Evolutionary conservation across 202 grass and related monocot species (phyloP), one percentile per base, ranked within the genome.

Genomic region (Hordeum pubiflorum): DNA sequence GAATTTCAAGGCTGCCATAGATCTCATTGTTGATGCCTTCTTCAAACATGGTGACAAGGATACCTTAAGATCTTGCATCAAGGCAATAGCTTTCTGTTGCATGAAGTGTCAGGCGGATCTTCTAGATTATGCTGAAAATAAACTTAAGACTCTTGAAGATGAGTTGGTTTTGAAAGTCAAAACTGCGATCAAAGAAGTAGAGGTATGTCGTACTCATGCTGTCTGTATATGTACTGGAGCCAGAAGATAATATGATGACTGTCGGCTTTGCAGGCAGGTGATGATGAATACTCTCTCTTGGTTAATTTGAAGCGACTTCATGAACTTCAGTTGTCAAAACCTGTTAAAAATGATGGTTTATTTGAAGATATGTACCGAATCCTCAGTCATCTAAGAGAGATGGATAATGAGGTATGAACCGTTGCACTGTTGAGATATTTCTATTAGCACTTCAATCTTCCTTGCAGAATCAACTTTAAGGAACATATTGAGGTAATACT

Each of bases 221-320:
- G 0, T 61, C 75, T 81, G 24, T 85, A 1, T 48, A 10, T 60
- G 15, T 66, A 31, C 29, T 32, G 23, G 59, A 69, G 67, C 15
- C 59, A 54, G 50, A 68, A 54, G 52, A 78, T 74, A 79, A 86
- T 75, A 48, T 15, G 48, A 9, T 81, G 52, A 58, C 36, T 17
- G 74, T 84, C 22, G 23, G 9, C 52, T 54, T 85, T 94, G 58
- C 87, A 98, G 96, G 90, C 92, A 57, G 96, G 96, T 41, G 96
- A 93, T 76, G 96, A 98, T 95, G 96, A 98, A 83, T 98, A 98
- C 79, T 95, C 96, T 21, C 92, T 98, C 86, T 85, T 98, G 86
- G 96, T 98, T 70, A 98, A 98, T 86, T 87, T 98, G 82, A 98
- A 98, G 66, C 56, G 96, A 57, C 80, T 98, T 78, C 92, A 98